Base-by-base conservation (phyloP, 2,329 filamentous ascomycete species). In the Cercospora sp. region DNA sequence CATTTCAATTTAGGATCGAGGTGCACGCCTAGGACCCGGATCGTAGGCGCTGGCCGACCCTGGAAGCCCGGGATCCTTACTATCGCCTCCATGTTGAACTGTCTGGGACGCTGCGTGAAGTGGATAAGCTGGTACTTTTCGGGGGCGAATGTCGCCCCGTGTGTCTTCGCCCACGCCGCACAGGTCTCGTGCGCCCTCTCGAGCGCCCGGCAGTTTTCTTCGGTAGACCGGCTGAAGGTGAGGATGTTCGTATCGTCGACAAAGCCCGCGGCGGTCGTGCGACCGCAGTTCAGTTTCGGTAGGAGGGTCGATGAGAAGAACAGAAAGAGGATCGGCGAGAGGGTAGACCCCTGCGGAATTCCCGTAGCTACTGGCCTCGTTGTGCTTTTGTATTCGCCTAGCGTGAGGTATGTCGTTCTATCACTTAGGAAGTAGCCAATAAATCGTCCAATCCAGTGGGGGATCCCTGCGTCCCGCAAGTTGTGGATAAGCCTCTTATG, bases 101-200 rank as follows among this genome's bases (percentile, higher is more conserved):
- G 13, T 12, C 43, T 49, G 5, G 43, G 43, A 5, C 18, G 18
- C 8, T 2, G 16, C 18, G 8, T 8, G 4, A 66, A 58, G 37
- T 69, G 43, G 21, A 66, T 69, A 2, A 69, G 49, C 8, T 66
- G 37, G 24, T 60, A 69, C 26, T 66, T 69, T 24, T 69, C 53
- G 32, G 67, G 63, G 10, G 64, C 60, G 53, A 66, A 69, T 4
- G 37, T 63, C 6, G 59, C 58, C 3, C 58, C 26, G 12, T 69
- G 59, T 10, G 10, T 59, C 5, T n/a, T 26, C 43, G 60, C 63
- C 63, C 59, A 66, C 26, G 26, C n/a, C 28, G 57, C 57, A 16
- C 51, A 58, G 30, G 57, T 66, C 30, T 66, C 60, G 32, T 66
- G 49, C n/a, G 49, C 60, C 32, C 37, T 28, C 64, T 62, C 60